These are phyloP conservation scores for Penicillium silybi DNA, from an alignment of 495 filamentous ascomycete genomes.

Conservation along the genomic window DNA sequence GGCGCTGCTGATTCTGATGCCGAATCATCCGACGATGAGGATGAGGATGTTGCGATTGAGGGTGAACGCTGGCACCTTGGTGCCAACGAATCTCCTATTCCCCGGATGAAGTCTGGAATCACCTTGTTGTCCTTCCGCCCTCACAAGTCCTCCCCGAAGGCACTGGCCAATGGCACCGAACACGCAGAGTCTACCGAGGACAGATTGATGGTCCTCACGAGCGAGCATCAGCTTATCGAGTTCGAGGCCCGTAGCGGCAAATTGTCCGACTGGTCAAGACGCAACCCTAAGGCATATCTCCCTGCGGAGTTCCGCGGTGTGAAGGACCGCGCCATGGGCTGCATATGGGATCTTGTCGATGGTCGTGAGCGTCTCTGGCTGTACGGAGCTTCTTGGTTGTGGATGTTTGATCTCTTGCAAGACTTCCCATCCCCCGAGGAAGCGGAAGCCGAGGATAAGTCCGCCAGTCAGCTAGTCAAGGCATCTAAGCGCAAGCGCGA, in stretches of 20 bases:
- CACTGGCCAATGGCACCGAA: slow-evolving; percentile 36
- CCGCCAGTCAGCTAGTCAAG: slow-evolving; percentile 21
- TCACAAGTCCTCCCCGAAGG: slow-evolving; percentile 21
- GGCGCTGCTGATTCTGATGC: slow-evolving; percentile 41
- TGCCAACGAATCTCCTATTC: slow-evolving; percentile 65
- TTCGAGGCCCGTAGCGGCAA: slow-evolving; percentile 71
- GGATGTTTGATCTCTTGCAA: slow-evolving; percentile 82
- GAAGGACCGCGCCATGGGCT: slow-evolving; percentile 74
- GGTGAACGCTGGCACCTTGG: slow-evolving; percentile 64
- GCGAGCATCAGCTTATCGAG: slow-evolving; percentile 68
- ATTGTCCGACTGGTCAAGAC: slow-evolving; percentile 78
- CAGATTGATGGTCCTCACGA: slow-evolving; percentile 70
- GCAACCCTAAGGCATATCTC: slow-evolving; percentile 70
- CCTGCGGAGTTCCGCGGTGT: slow-evolving; percentile 67
- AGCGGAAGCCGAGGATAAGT: slow-evolving; percentile 22
- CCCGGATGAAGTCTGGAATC: slow-evolving; percentile 67
- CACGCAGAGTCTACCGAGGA: slow-evolving; percentile 41
- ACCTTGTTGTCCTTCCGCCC: slow-evolving; percentile 74
- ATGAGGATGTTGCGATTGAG: slow-evolving; percentile 35
- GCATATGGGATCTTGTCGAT: slow-evolving; percentile 71
- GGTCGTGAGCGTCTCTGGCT: slow-evolving; percentile 70
- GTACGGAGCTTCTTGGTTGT: slow-evolving; percentile 79
- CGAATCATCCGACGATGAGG: slow-evolving; percentile 51
- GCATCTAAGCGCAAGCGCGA: slow-evolving; percentile 47
- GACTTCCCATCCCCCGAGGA: slow-evolving; percentile 55